phyloP scores from a whole-genome alignment of 2,329 filamentous ascomycete genomes.

The Cytospora mali region DNA sequence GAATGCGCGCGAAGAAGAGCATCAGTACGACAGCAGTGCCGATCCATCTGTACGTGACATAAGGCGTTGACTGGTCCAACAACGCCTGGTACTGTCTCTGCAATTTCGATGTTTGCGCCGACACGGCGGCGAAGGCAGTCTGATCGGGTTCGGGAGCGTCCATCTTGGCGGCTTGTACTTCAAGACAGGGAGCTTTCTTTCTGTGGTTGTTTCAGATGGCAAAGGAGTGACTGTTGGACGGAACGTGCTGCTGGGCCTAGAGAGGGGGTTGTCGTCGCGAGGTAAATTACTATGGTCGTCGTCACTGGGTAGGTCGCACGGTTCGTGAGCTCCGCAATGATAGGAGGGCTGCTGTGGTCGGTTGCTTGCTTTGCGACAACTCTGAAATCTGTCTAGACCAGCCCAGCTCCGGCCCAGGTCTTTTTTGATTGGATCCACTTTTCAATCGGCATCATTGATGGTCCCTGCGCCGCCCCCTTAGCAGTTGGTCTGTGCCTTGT shows the following conservation, averaged over 20 bases:
- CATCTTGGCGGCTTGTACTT: conserved; percentile 54
- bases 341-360: conserved; percentile 7
- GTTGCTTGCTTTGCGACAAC: conserved; percentile 17
- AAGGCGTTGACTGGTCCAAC: conserved; percentile 91
- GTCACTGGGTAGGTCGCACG: conserved; percentile 20
- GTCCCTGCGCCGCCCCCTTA: conserved; percentile 19
- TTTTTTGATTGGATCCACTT: conserved; percentile 21
- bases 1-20: conserved; percentile 85
- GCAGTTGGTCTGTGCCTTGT: neutral
- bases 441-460: conserved; percentile 6
- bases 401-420: neutral
- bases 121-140: conserved; percentile 90
- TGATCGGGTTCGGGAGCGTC: conserved; percentile 84
- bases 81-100: conserved; percentile 91
- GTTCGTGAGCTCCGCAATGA: conserved; percentile 23
- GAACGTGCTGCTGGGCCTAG: neutral
- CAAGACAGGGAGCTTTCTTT: neutral
- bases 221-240: neutral
- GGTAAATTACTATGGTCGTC: conserved; percentile 9
- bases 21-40: conserved; percentile 76
- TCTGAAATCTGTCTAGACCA: conserved; percentile 24
- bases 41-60: conserved; percentile 85
- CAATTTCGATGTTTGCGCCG: conserved; percentile 77
- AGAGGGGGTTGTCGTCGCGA: neutral
- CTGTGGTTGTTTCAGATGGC: neutral